phyloP scores from a whole-genome alignment of 345 rosid genomes.

The Zanthoxylum bungeanum region DNA sequence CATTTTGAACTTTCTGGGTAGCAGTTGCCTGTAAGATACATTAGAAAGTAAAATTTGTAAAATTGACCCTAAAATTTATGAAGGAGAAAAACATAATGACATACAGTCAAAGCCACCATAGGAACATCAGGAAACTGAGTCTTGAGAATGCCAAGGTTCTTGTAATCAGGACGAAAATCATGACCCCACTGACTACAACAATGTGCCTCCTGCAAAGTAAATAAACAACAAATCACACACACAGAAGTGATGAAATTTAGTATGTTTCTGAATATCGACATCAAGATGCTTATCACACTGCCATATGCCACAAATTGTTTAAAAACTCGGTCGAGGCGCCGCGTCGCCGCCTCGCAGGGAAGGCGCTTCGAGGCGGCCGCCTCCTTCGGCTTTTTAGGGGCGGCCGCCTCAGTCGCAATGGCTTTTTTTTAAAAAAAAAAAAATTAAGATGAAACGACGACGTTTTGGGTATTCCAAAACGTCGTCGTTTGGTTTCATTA shows the following conservation, averaged over 20 bases:
- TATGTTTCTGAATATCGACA: background rate
- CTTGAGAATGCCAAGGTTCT: constrained; percentile 86
- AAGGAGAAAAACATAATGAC: constrained; percentile 26
- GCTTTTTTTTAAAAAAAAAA: no score
- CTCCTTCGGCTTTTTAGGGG: no score
- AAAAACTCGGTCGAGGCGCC: no score
- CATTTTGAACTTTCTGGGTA: constrained; percentile 84
- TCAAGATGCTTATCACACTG: no score
- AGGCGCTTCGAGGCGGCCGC: no score
- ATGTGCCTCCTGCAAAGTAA: constrained; percentile 97
- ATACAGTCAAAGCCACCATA: constrained; percentile 87
- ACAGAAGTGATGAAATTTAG: background rate
- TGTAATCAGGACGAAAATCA: constrained; percentile 97
- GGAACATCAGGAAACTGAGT: constrained; percentile 90
- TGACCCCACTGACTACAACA: constrained; percentile 99
- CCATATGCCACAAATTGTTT: no score
- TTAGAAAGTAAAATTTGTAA: constrained; percentile 6
- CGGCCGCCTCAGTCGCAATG: no score
- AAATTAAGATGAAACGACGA: no score
- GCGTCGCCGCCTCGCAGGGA: no score
- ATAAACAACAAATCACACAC: constrained; percentile 13
- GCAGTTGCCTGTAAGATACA: constrained; percentile 81
- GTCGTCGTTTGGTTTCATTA: no score
- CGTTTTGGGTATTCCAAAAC: no score
- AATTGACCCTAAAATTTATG: constrained; percentile 3